These are phyloP conservation scores for Lepidium didymum DNA, from an alignment of 345 rosid genomes.

Conservation along the genomic window DNA sequence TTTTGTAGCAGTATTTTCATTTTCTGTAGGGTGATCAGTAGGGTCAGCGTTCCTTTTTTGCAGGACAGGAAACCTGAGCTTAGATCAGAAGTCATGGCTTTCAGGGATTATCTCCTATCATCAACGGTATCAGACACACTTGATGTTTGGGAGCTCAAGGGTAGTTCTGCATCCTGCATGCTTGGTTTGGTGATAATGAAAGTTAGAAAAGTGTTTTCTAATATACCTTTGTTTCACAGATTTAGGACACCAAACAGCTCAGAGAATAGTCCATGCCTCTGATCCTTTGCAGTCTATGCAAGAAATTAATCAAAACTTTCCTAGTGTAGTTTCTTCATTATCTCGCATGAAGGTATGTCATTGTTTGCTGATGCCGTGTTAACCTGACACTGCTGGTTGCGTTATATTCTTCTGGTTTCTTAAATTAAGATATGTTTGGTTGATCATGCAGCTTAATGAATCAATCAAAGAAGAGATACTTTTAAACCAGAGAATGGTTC, in stretches of 20 bases:
- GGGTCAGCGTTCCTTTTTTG: constrained; percentile 12
- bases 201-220: constrained; percentile 10
- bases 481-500: constrained; percentile 89
- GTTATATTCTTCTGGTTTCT: constrained; percentile 5
- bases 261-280: constrained; percentile 90
- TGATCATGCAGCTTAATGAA: constrained; percentile 60
- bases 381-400: background rate
- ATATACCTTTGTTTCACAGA: constrained; percentile 44
- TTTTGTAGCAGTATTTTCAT: background rate
- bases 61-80: constrained; percentile 95
- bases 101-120: constrained; percentile 83
- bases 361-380: background rate
- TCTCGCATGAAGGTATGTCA: constrained; percentile 88
- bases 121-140: constrained; percentile 88
- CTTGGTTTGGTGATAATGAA: background rate
- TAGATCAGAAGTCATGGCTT: constrained; percentile 81
- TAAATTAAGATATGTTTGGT: constrained; percentile 1
- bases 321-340: constrained; percentile 87
- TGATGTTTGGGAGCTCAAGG: constrained; percentile 98
- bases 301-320: constrained; percentile 96
- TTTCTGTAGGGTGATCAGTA: constrained; percentile 13
- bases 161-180: constrained; percentile 33
- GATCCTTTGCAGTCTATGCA: constrained; percentile 95
- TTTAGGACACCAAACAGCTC: constrained; percentile 98
- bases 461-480: constrained; percentile 91